Evolutionary conservation across 2,329 filamentous ascomycete genomes (phyloP).

Genomic region (Mycosphaerella arachidis): DNA sequence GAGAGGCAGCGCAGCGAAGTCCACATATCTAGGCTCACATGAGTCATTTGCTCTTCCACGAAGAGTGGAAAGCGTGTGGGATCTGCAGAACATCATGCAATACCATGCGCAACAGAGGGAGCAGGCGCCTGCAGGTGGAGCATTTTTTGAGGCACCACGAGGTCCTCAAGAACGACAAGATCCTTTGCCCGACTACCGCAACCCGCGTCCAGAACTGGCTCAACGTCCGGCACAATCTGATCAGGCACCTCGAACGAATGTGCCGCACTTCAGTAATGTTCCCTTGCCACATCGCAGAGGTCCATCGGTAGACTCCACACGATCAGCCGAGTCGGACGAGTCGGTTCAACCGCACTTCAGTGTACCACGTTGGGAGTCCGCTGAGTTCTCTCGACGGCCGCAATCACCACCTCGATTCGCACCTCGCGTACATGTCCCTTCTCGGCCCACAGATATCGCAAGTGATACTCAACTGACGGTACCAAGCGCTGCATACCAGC

Average conservation of each 20-base stretch:
- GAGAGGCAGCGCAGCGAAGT: slow-evolving; percentile 46
- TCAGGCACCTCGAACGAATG: neutral
- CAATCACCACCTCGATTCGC: neutral
- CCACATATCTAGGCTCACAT: slow-evolving; percentile 45
- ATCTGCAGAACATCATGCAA: slow-evolving; percentile 67
- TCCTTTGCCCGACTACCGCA: slow-evolving; percentile 1
- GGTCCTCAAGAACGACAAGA: neutral
- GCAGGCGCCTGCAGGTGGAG: slow-evolving; percentile 43
- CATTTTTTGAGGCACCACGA: slow-evolving; percentile 37
- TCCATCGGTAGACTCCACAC: slow-evolving; percentile 12
- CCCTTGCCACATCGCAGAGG: neutral
- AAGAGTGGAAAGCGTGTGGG: slow-evolving; percentile 69
- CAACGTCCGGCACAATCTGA: neutral
- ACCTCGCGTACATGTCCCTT: slow-evolving; percentile 6
- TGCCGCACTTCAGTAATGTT: neutral
- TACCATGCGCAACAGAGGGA: slow-evolving; percentile 62
- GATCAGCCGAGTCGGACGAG: slow-evolving; percentile 11
- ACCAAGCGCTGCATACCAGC: slow-evolving; percentile 8
- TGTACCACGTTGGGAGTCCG: slow-evolving; percentile 2
- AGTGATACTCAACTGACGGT: neutral
- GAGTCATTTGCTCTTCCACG: slow-evolving; percentile 62
- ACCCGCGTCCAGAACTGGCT: neutral
- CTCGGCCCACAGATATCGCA: slow-evolving; percentile 4
- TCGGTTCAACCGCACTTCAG: slow-evolving; percentile 19
- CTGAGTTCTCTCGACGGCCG: neutral